Evolutionary conservation across 1,284 basidiomycete species (phyloP), one percentile per base, ranked within the genome.

Genomic region (Irpex sp.): DNA sequence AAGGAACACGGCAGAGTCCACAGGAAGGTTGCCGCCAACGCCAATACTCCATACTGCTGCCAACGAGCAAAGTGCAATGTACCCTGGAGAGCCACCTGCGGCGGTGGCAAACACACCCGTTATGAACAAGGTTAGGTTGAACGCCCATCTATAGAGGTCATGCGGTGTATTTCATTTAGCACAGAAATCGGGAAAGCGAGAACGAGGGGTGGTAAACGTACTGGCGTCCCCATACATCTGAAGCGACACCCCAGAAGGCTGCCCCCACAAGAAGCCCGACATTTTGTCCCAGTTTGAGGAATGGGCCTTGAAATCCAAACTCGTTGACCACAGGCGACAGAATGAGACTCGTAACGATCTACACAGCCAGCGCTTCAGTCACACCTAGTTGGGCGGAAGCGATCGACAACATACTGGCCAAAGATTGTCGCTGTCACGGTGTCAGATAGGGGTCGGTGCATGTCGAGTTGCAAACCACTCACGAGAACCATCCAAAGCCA

Each of bases 1-100:
- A 11, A 93, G 79, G 70, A 92, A 90, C 58, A 93, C 87, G 0
- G 90, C 86, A 13, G 89, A 89, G 71, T 94, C 92, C 5, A 94
- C 90, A 0, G 92, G 87, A 54, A 89, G 72, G 68, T 90, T 90
- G n/a, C 87, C 86, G 43, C 83, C 92, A 1, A 87, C 90, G 1
- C 88, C 87, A 4, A 88, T 73, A 2, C 84, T 84, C 78, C 84
- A 84, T 2, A 84, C 75, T 0, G 86, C 82, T 0, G 81, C 76
- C 39, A 89, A 75, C 0, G 83, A 79, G 58, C 81, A 82, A 15
- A 91, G 75, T 0, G 82, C 76, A 43, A 82, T 65, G 59, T 74
- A 83, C 65, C 84, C 82, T 0, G 82, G 80, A 0, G 87, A 84
- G 0, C 77, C 86, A 15, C 86, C 87, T 37, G 84, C 85, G 0